Base-by-base conservation (phyloP, 2,329 filamentous ascomycete genomes). In the Microascus cirrosus region DNA sequence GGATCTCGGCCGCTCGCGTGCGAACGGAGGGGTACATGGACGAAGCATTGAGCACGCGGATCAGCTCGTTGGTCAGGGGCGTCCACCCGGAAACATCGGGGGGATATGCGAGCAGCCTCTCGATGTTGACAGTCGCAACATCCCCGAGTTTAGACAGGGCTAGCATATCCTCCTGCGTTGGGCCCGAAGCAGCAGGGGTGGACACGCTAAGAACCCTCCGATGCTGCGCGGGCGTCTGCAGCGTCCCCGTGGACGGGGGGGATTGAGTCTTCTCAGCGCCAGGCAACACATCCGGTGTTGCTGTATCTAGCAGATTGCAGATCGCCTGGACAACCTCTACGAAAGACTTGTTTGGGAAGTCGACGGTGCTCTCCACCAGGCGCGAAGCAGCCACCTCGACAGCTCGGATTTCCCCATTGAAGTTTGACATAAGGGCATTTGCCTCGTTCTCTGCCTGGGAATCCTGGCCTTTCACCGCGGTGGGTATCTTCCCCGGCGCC, bases 361-460 rank as follows among this genome's bases (percentile, higher is more conserved):
- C 92, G 18, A 87, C 79, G 0, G 92, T 97, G 70, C 91, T 96
- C 68, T 97, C 94, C 59, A 97, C 85, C 20, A 99, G 77, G 61
- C 94, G 84, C 1, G 85, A 84, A 1, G 91, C 90, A 2, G 94
- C 94, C 7, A 87, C 86, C 69, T 96, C 90, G 0, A 97, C 93
- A 35, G 94, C 90, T 60, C 87, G 83, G 32, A 96, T 87, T 68
- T 99, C 94, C 0, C 82, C 78, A 42, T 83, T 84, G 64, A 97
- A 85, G 64, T 89, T 90, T 11, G 78, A 77, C 63, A 83, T 79
- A 58, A 82, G 72, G 22, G 70, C 70, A 54, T 66, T 73, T 42
- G 75, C 71, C 60, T 83, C 81, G n/a, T 67, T 72, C 25, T 84
- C 81, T 18, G 72, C 74, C 53, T 69, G 75, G 51, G 72, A 69